Evolutionary conservation across 345 rosid species (phyloP), one percentile per base, ranked within the genome.

Genomic region (Eutrema heterophyllum): DNA sequence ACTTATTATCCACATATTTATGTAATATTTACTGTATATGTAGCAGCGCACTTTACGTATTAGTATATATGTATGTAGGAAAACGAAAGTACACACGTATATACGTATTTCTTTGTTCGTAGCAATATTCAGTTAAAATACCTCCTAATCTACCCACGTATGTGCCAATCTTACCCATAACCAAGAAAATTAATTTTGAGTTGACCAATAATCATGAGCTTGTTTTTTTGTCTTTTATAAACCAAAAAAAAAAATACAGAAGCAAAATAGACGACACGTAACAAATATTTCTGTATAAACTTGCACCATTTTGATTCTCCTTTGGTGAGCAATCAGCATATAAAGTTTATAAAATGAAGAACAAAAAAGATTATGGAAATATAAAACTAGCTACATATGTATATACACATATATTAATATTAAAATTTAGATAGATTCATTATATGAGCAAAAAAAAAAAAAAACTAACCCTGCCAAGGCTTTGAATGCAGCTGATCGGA

Each of bases 391-490:
- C n/a, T 14, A 43, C 48, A 43, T 48, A 9, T 50, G 29, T 26
- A 40, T 62, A 48, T 24, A 11, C 9, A 68, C 18, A 66, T 21
- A 45, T 24, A 71, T 41, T 66, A 14, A 15, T 54, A 45, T 18
- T 43, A 68, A 24, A 52, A 3, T 8, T 59, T 12, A 35, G 49
- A 68, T 61, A 59, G 48, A 18, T 21, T 68, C 16, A 32, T 35
- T 53, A 27, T 76, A 46, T 10, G 58, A 63, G 64, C 36, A 50
- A 59, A 38, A 5, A 58, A 68, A 35, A 63, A 51, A 29, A 50
- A 59, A 38, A 5, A 41, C 85, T 86, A 85, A 75, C 88, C 88
- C 84, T 85, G 83, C 91, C 93, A 86, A 68, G 87, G 83, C 72
- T 83, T 83, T 15, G 79, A 64, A 65, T 82, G 91, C 26, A 83